Evolutionary conservation across 305 asterid genomes (phyloP), one percentile per base, ranked within the genome.

Genomic region (Salvia sclarea): DNA sequence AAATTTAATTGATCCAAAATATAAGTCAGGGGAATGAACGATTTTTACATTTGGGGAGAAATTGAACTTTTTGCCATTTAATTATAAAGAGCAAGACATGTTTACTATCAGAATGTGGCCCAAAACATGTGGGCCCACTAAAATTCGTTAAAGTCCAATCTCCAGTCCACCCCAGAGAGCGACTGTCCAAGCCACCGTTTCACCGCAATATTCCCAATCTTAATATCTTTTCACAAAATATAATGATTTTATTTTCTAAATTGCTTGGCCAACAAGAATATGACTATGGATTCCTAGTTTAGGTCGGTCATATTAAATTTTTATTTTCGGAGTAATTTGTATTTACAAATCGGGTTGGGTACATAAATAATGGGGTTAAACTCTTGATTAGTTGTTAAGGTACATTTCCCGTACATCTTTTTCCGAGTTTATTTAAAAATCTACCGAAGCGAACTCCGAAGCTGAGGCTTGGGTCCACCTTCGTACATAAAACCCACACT

Each of bases 391-490:
- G 33, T 28, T 28, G 38, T 1, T 12, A 3, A 40, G 47, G 47
- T 41, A 41, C 17, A 40, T 40, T 10, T 40, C 14, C 45, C 47
- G 47, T 40, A 40, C 16, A 12, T 41, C n/a, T 13, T 13, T 2
- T n/a, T 41, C 6, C 4, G 13, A 48, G 8, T 48, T 48, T 7
- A 64, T 66, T 72, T 50, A 74, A 80, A n/a, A 74, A 67, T 21
- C 28, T 13, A 6, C 61, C 79, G 72, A 71, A 65, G 77, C 80
- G 40, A 78, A 69, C 25, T 61, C 87, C 89, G 55, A 78, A 71
- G 77, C 82, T 52, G 49, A 79, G 87, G 79, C 54, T 76, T 82
- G 64, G 84, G 16, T 3, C 5, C 16, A 20, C 76, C 7, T 59
- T 13, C 43, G 20, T 66, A 72, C 73, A 80, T 78, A 79, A 74